Evolutionary conservation across 2,329 filamentous ascomycete genomes (phyloP).

Genomic region (Pseudopithomyces chartarum): DNA sequence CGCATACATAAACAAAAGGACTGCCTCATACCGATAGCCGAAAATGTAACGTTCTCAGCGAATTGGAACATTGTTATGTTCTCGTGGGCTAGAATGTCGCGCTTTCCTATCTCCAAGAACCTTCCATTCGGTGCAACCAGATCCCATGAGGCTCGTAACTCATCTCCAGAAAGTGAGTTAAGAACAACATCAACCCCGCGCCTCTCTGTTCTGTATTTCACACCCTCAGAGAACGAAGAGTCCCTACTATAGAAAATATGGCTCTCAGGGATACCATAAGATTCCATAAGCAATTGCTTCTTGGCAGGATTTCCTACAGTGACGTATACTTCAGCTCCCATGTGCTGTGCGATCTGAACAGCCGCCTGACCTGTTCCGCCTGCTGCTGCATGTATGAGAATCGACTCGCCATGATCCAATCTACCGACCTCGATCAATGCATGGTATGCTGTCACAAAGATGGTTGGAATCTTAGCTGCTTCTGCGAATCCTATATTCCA

Average conservation of each 20-base stretch:
- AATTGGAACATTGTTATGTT: neutral
- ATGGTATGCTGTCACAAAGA: neutral
- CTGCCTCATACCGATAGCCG: neutral
- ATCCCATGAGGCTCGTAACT: neutral
- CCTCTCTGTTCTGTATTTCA: neutral
- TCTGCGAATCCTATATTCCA: neutral
- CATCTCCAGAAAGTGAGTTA: neutral
- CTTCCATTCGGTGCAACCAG: neutral
- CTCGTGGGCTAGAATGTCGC: neutral
- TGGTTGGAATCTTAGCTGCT: neutral
- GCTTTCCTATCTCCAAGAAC: neutral
- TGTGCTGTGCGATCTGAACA: neutral
- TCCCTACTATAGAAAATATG: neutral
- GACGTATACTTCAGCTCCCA: neutral
- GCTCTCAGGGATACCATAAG: neutral
- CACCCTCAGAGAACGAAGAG: neutral
- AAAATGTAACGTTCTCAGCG: neutral
- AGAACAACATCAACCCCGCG: neutral
- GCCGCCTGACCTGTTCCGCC: neutral
- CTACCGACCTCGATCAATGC: neutral
- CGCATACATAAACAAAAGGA: too few relatives aligned
- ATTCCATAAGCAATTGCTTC: neutral
- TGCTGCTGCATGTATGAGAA: neutral
- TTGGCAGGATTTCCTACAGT: neutral
- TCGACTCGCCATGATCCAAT: neutral